Evolutionary conservation across 148 eudicot genomes (phyloP), one percentile per base, ranked within the genome.

Genomic region (Rhododendron griersonianum): DNA sequence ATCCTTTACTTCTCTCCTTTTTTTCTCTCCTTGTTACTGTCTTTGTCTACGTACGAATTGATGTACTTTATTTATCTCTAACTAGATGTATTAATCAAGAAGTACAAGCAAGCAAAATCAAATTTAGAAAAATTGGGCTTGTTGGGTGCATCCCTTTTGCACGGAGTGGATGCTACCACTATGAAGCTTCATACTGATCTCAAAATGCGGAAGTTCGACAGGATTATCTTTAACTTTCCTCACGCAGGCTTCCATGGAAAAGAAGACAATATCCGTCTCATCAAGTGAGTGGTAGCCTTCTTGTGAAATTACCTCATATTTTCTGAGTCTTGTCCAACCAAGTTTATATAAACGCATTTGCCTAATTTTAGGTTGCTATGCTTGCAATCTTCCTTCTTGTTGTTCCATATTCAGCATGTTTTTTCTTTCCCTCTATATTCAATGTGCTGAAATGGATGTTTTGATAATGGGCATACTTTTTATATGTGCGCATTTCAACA

Each of bases 141-240:
- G 15, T 48, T 80, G 37, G 96, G 95, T 61, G 94, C 92, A 30
- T 48, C 67, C 3, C 47, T 93, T 81, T 84, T 93, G 51, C 92
- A 92, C 81, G 92, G 87, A 80, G 91, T 93, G 30, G 95, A 95
- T 87, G 98, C 95, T 67, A 91, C 92, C 47, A 83, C 85, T 41
- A 93, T 95, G 96, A 90, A 84, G 88, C 71, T 82, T 74, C 87
- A 91, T 81, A 13, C 83, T 51, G 86, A 91, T 89, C 91, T 95
- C 65, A 76, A 44, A 11, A 86, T 51, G 87, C 86, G 88, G 82
- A 91, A 90, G 84, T 93, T 95, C 86, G 96, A 95, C 76, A 86
- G 95, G 35, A 92, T 95, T 76, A 88, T 95, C 39, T 95, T 84
- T 61, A 95, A 95, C 85, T 95, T 95, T 45, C 96, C 98, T 14